These are phyloP conservation scores for Salvia hispanica DNA, from an alignment of 257 asterid genomes.

Conservation along the genomic window DNA sequence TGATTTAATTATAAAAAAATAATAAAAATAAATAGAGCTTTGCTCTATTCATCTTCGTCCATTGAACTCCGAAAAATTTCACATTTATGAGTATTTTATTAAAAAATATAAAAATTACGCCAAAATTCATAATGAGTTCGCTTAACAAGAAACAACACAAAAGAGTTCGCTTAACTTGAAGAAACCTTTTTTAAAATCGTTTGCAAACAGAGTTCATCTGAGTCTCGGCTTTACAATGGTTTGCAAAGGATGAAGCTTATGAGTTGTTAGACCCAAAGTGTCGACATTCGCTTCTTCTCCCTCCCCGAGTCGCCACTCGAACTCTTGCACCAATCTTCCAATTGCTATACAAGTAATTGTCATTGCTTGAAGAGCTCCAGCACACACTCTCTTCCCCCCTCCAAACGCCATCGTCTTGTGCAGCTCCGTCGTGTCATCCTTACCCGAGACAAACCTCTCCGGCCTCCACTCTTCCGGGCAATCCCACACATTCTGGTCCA, in stretches of 20 bases:
- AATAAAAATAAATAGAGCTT: too few relatives aligned
- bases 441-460: conserved; percentile 59
- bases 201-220: not conserved
- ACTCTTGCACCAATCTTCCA: conserved; percentile 81
- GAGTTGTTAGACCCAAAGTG: conserved; percentile 71
- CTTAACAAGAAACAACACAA: not conserved
- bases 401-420: conserved; percentile 87
- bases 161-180: too few relatives aligned
- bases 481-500: conserved; percentile 73
- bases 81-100: too few relatives aligned
- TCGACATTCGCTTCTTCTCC: conserved; percentile 79
- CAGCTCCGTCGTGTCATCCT: conserved; percentile 50
- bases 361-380: conserved; percentile 89
- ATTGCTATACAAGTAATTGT: conserved; percentile 60
- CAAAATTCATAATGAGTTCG: too few relatives aligned
- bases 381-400: conserved; percentile 80
- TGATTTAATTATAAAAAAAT: too few relatives aligned
- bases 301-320: conserved; percentile 61
- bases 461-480: conserved; percentile 76
- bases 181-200: too few relatives aligned
- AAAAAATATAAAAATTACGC: too few relatives aligned
- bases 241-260: conserved; percentile 70
- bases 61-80: too few relatives aligned
- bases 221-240: conserved; percentile 46
- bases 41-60: too few relatives aligned